phyloP scores from a whole-genome alignment of 2,329 filamentous ascomycete genomes.

The Pseudovirgaria hyperparasitica region DNA sequence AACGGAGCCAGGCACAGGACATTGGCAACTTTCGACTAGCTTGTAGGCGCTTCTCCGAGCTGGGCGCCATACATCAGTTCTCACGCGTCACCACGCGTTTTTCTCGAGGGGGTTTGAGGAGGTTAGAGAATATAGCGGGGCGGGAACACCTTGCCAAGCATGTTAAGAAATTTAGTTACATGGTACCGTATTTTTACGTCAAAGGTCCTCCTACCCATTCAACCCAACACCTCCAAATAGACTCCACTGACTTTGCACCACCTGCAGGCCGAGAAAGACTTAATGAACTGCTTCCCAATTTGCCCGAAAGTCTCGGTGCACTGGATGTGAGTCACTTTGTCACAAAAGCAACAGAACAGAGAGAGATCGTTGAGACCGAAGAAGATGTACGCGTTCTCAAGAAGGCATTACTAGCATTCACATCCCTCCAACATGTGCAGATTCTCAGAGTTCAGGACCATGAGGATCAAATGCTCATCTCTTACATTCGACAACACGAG shows the following conservation, averaged over 20 bases:
- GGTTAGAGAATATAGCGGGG: constrained; percentile 36
- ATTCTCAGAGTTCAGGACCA: constrained; percentile 49
- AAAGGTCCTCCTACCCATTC: constrained; percentile 28
- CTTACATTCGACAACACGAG: constrained; percentile 37
- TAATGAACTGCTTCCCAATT: constrained; percentile 24
- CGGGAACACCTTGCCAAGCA: constrained; percentile 37
- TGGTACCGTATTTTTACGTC: constrained; percentile 46
- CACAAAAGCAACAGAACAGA: constrained; percentile 37
- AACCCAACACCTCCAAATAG: constrained; percentile 14
- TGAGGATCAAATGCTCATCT: constrained; percentile 41
- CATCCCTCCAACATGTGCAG: constrained; percentile 49
- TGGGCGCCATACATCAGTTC: constrained; percentile 40
- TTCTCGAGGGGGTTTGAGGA: constrained; percentile 34
- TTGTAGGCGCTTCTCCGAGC: constrained; percentile 36
- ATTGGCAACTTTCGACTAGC: constrained; percentile 35
- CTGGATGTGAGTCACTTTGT: constrained; percentile 29
- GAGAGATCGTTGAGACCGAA: constrained; percentile 35
- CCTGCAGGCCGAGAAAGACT: constrained; percentile 25
- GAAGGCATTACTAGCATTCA: constrained; percentile 45
- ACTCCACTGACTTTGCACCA: too few species aligned
- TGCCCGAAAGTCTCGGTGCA: constrained; percentile 21
- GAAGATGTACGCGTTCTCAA: constrained; percentile 41
- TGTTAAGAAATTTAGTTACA: constrained; percentile 48
- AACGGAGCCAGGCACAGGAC: constrained; percentile 29
- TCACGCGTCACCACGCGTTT: constrained; percentile 39